Conservation (phyloP, 176 grass and related monocot species). For the Carex parvula region DNA sequence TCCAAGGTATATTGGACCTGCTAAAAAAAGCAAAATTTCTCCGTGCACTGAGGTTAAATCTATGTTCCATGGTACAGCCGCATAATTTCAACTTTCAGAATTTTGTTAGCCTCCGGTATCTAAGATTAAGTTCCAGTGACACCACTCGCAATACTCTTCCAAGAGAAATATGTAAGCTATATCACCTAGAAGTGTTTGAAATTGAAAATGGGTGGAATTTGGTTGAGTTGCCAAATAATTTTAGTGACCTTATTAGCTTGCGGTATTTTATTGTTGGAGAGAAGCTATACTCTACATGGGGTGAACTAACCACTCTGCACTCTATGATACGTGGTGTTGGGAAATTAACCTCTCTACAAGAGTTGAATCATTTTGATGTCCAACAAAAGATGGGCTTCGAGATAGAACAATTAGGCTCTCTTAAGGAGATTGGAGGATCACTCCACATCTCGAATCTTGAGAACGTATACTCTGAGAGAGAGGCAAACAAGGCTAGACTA, state of each 20-base stretch:
- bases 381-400: not conserved
- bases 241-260: conserved; percentile 17
- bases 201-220: not conserved
- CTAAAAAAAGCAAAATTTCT: not conserved
- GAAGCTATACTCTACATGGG: too few species aligned
- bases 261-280: not conserved
- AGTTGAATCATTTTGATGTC: not conserved
- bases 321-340: not conserved
- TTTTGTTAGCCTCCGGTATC: conserved; percentile 23
- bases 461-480: not conserved
- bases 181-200: conserved; percentile 42
- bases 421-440: conserved; percentile 20
- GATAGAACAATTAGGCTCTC: conserved; percentile 7
- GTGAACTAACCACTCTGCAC: too few species aligned
- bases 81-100: not conserved
- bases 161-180: not conserved
- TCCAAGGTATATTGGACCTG: not conserved
- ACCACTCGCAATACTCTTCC: too few species aligned
- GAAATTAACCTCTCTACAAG: conserved; percentile 20
- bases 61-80: too few species aligned
- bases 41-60: not conserved
- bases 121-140: not conserved
- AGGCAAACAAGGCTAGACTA: conserved; percentile 14
- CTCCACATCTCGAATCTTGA: not conserved
- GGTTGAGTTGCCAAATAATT: not conserved